Conservation (phyloP, 495 filamentous ascomycete species). For the Neurospora cerealis region DNA sequence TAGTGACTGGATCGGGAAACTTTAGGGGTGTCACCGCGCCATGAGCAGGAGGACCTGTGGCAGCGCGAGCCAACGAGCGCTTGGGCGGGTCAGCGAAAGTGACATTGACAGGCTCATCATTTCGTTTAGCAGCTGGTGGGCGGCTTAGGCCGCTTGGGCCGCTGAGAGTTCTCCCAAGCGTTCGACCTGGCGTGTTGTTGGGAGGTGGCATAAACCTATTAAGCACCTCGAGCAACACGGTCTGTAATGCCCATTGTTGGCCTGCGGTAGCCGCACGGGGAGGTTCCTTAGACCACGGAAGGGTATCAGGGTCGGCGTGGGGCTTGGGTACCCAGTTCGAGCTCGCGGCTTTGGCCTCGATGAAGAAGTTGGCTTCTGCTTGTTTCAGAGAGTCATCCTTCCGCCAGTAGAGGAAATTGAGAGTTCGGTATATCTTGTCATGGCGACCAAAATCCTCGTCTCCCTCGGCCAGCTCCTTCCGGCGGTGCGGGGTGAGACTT, state of each 20-base stretch:
- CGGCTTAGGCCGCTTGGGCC: not conserved
- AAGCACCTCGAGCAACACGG: conserved; percentile 8
- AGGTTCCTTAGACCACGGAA: not conserved
- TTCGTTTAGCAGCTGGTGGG: not conserved
- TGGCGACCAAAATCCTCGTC: conserved; percentile 6
- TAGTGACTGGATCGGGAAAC: not conserved
- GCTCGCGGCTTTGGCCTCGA: conserved; percentile 9
- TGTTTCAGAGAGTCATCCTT: conserved; percentile 3
- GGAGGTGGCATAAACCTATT: not conserved
- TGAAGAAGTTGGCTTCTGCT: conserved; percentile 9
- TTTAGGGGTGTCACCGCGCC: not conserved
- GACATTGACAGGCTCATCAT: not conserved
- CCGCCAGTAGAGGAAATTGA: conserved; percentile 12
- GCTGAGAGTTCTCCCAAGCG: not conserved
- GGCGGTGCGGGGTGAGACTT: conserved; percentile 6
- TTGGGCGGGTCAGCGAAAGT: not conserved
- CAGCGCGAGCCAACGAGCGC: not conserved
- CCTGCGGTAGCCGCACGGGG: conserved; percentile 6
- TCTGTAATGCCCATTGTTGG: conserved; percentile 11
- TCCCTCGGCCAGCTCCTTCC: conserved; percentile 3
- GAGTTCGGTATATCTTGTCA: conserved; percentile 6
- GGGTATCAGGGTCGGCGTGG: conserved; percentile 2
- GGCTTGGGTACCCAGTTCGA: conserved; percentile 14
- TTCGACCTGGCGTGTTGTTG: not conserved
- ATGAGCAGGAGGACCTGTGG: not conserved